Conservation (phyloP, 495 filamentous ascomycete species). For the Lentithecium fluviatile region DNA sequence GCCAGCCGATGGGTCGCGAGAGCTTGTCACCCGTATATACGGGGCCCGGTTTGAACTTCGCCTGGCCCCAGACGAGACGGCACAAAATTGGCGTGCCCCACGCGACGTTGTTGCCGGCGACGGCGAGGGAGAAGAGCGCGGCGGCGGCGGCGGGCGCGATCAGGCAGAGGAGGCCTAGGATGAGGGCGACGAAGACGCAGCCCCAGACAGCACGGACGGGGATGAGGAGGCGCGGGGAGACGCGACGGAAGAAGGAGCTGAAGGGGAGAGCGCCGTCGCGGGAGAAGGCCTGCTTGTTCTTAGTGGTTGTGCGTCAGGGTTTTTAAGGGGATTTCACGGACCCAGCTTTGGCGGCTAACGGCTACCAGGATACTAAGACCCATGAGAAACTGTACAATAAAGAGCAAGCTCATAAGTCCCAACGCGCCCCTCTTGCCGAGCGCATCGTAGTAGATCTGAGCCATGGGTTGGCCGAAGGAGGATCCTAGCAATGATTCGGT, state of each 20-base stretch:
- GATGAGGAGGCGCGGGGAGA: conserved; percentile 58
- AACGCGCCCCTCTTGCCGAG: conserved; percentile 54
- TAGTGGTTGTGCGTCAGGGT: no score
- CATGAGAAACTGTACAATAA: conserved; percentile 57
- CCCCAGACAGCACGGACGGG: conserved; percentile 64
- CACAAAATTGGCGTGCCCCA: conserved; percentile 65
- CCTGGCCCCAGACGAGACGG: conserved; percentile 61
- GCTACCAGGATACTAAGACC: conserved; percentile 56
- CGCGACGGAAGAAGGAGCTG: conserved; percentile 59
- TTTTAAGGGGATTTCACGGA: conserved; percentile 3
- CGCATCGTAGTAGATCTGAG: conserved; percentile 57
- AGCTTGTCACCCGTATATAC: conserved; percentile 57
- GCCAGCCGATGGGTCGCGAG: conserved; percentile 54
- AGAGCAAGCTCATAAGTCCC: conserved; percentile 57
- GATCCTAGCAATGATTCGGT: conserved; percentile 45
- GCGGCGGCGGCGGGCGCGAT: conserved; percentile 59
- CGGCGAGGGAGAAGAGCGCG: conserved; percentile 62
- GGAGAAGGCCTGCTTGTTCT: conserved; percentile 55
- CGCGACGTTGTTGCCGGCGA: conserved; percentile 62
- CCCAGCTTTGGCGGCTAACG: conserved; percentile 57
- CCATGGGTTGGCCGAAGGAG: conserved; percentile 55
- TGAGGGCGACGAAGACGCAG: conserved; percentile 50
- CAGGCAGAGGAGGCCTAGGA: conserved; percentile 60
- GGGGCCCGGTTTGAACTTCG: conserved; percentile 62
- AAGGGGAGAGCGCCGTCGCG: conserved; percentile 62